Evolutionary conservation across 495 filamentous ascomycete genomes (phyloP), one percentile per base, ranked within the genome.

Genomic region (Chaetomium tenue): DNA sequence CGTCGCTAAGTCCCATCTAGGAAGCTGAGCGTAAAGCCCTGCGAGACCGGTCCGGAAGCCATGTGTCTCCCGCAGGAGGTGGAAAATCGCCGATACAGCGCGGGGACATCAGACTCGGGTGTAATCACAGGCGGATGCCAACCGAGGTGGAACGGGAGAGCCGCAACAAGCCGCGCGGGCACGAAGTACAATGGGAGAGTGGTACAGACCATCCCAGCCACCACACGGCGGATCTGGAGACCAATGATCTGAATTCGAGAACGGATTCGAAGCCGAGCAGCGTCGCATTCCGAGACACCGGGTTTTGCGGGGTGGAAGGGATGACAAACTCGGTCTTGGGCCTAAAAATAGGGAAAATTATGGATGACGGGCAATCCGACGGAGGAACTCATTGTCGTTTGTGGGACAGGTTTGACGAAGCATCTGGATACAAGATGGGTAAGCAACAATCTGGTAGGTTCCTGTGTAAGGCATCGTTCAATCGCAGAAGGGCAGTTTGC

Each of bases 91-190:
- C 33, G 33, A 37, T 7, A 12, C 33, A 37, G 33, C 33, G 33
- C 33, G 33, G 33, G 33, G 33, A 37, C 40, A 44, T 44, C 13
- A 40, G 22, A 20, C 20, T 3, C 15, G 40, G 25, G 28, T 0
- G 42, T 3, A 26, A 26, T 33, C 25, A 9, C 51, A 33, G 9
- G 33, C 33, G 33, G 33, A 12, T 37, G 33, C 9, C 9, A 12
- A 11, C 8, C 5, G 20, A 50, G 47, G 11, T 50, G 55, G 11
- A 33, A 0, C 40, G 25, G 5, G 40, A 9, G 20, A 63, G 60
- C 60, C 60, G 60, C 46, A 18, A 42, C 8, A 63, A 63, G 60
- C 60, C 60, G 60, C 60, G 60, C 60, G 33, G 60, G 28, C 6
- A 6, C 28, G 28, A 30, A 30, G 40, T 23, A 18, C 30, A 11